These are phyloP conservation scores for Pleurotus cornucopiae DNA, from an alignment of 768 basidiomycete species.

Conservation along the genomic window DNA sequence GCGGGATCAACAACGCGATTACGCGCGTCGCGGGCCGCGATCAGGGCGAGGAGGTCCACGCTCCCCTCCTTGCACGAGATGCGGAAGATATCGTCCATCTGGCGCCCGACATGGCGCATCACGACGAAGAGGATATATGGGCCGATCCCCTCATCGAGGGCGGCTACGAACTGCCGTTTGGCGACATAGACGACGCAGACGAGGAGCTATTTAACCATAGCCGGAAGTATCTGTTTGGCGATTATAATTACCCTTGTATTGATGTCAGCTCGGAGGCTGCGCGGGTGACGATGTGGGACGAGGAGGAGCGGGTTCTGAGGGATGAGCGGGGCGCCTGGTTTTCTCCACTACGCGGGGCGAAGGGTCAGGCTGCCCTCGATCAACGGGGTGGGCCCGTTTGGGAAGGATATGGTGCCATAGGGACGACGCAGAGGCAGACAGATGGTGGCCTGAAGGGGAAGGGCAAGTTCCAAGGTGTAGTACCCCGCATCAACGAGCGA, in stretches of 20 bases:
- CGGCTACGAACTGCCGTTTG: conserved; percentile 64
- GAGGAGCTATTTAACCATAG: conserved; percentile 77
- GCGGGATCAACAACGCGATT: conserved; percentile 38
- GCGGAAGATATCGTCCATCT: conserved; percentile 62
- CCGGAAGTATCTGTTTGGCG: conserved; percentile 79
- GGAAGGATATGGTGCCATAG: conserved; percentile 58
- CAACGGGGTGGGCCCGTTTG: conserved; percentile 36
- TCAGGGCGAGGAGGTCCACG: conserved; percentile 57
- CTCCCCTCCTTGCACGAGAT: conserved; percentile 68
- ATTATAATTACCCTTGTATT: conserved; percentile 86
- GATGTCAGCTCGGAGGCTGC: conserved; percentile 82
- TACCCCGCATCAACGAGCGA: conserved; percentile 20
- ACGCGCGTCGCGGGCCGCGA: conserved; percentile 36
- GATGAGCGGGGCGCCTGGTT: conserved; percentile 75
- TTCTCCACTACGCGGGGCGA: conserved; percentile 49
- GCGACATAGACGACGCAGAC: conserved; percentile 62
- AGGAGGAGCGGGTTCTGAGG: conserved; percentile 79
- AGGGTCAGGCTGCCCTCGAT: conserved; percentile 35
- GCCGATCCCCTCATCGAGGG: conserved; percentile 25
- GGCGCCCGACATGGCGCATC: conserved; percentile 47
- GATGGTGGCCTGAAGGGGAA: conserved; percentile 8
- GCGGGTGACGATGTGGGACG: conserved; percentile 64
- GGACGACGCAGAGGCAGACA: conserved; percentile 18
- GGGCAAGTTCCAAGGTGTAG: neutral
- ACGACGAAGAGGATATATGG: conserved; percentile 41